phyloP scores from a whole-genome alignment of 768 basidiomycete genomes.

The Macrolepiota fuliginosa region DNA sequence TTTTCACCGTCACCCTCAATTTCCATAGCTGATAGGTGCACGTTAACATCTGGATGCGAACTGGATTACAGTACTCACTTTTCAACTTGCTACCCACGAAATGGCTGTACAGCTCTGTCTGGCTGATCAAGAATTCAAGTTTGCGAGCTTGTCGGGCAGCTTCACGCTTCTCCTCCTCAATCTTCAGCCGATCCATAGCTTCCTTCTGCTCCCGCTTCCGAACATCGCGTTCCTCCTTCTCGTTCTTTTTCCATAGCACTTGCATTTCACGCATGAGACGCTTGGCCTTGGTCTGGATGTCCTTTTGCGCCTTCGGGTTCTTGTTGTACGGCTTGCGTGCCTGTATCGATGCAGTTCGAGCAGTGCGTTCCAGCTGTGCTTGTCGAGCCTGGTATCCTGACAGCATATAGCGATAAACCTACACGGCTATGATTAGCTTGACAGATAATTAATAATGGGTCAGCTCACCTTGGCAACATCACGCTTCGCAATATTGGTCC shows the following conservation, averaged over 20 bases:
- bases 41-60: constrained; percentile 15
- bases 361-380: constrained; percentile 72
- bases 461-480: constrained; percentile 76
- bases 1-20: constrained; percentile 58
- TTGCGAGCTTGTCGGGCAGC: constrained; percentile 92
- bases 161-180: constrained; percentile 93
- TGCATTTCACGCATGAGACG: constrained; percentile 95
- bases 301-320: constrained; percentile 77
- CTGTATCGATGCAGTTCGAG: constrained; percentile 71
- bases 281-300: constrained; percentile 81
- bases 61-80: constrained; percentile 46
- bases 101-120: constrained; percentile 98
- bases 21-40: constrained; percentile 58
- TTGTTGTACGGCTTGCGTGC: constrained; percentile 73
- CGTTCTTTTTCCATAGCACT: constrained; percentile 97
- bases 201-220: constrained; percentile 95
- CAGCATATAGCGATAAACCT: constrained; percentile 82
- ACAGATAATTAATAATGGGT: neutral
- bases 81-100: constrained; percentile 97
- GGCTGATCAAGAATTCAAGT: constrained; percentile 97
- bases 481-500: constrained; percentile 83
- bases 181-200: constrained; percentile 79
- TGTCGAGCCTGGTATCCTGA: constrained; percentile 65
- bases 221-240: constrained; percentile 92
- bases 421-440: neutral